phyloP scores from a whole-genome alignment of 2,329 filamentous ascomycete species.

The Aspergillus alliaceus region DNA sequence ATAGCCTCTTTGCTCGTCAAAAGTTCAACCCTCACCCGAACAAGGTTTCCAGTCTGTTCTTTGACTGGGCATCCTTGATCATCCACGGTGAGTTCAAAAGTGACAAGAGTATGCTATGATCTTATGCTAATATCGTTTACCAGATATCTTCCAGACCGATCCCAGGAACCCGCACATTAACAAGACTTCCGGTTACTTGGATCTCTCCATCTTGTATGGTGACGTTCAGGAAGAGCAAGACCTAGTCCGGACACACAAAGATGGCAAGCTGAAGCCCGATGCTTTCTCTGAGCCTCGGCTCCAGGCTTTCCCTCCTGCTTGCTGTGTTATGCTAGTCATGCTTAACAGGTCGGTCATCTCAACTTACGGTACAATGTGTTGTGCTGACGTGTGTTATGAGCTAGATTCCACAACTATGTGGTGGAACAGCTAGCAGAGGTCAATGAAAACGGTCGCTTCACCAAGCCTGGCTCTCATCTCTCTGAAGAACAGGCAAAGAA shows the following conservation, averaged over 20 bases:
- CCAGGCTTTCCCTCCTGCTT: slow-evolving; percentile 69
- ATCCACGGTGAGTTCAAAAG: slow-evolving; percentile 60
- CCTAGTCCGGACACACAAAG: slow-evolving; percentile 61
- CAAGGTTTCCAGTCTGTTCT: slow-evolving; percentile 70
- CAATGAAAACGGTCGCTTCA: slow-evolving; percentile 80
- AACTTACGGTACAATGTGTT: not conserved
- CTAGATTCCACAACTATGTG: slow-evolving; percentile 78
- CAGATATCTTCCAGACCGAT: slow-evolving; percentile 71
- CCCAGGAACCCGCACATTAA: slow-evolving; percentile 58
- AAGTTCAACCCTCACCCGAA: slow-evolving; percentile 60
- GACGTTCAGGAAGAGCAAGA: slow-evolving; percentile 54
- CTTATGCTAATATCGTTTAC: not conserved
- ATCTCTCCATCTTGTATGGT: slow-evolving; percentile 71
- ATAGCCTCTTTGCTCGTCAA: slow-evolving; percentile 44
- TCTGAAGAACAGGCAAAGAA: slow-evolving; percentile 50
- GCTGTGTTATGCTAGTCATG: slow-evolving; percentile 72
- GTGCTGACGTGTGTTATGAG: not conserved
- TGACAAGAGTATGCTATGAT: not conserved
- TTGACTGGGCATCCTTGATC: slow-evolving; percentile 72
- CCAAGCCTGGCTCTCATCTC: slow-evolving; percentile 57
- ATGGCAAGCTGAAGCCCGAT: slow-evolving; percentile 72
- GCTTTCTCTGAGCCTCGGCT: slow-evolving; percentile 70
- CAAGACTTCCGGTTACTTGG: slow-evolving; percentile 71
- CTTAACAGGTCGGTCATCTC: slow-evolving; percentile 47
- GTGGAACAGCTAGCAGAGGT: slow-evolving; percentile 78